Percentiles rank a stretch among this genome's conserved stretches.
Evolutionary conservation across 1,284 basidiomycete genomes (phyloP).

Genomic region (Ceratobasidium sp.): DNA sequence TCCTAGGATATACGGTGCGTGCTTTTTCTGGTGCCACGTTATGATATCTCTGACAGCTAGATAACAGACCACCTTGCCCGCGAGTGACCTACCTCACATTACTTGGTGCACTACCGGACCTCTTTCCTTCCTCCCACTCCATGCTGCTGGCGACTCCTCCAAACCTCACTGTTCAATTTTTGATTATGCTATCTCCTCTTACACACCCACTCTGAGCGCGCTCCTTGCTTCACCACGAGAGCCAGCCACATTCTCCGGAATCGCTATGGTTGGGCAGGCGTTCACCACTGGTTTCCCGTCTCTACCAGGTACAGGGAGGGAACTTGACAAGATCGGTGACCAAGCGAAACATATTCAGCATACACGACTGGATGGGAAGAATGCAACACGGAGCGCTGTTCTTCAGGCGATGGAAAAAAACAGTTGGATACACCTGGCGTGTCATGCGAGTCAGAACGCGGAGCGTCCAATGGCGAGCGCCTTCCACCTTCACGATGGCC

Average conservation of each 20-base stretch:
- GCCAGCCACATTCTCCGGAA: background rate
- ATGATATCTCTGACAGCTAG: background rate
- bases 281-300: background rate
- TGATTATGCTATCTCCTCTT: slow-evolving; percentile 3
- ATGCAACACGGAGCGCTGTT: background rate
- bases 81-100: background rate
- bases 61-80: background rate
- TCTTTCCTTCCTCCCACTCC: slow-evolving; percentile 12
- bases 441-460: too few species aligned
- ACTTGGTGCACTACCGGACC: slow-evolving; percentile 30
- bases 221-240: background rate
- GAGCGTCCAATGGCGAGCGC: too few species aligned
- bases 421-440: too few species aligned
- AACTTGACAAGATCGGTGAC: background rate
- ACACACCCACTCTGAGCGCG: slow-evolving; percentile 19
- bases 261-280: background rate
- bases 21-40: too few species aligned
- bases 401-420: slow-evolving; percentile 8
- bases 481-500: background rate
- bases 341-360: background rate
- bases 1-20: background rate
- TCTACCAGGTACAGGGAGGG: background rate
- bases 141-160: slow-evolving; percentile 16
- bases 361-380: background rate
- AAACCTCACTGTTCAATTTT: background rate